These are phyloP conservation scores for Crithidia sp. DNA, from an alignment of 208 protist species.

Conservation along the genomic window DNA sequence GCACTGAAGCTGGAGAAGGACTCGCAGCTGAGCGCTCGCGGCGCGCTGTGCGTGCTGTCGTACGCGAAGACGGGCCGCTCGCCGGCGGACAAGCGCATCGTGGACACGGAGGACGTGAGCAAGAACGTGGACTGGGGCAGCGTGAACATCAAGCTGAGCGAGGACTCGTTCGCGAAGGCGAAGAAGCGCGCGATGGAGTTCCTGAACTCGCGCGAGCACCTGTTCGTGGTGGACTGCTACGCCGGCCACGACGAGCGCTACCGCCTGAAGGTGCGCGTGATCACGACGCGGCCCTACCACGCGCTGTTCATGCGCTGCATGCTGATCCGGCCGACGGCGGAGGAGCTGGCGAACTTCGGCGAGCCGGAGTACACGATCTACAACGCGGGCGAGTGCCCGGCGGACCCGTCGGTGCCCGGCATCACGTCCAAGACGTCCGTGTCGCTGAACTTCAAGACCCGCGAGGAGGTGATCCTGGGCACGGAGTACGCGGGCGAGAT, in stretches of 20 bases:
- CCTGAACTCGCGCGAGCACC: conserved; percentile 88
- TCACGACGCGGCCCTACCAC: conserved; percentile 94
- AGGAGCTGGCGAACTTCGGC: conserved; percentile 93
- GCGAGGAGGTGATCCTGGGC: conserved; percentile 95
- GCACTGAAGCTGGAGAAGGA: conserved; percentile 76
- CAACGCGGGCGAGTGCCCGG: conserved; percentile 93
- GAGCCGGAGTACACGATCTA: conserved; percentile 96
- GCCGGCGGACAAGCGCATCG: conserved; percentile 95
- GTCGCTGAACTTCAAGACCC: conserved; percentile 82
- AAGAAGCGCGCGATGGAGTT: conserved; percentile 92
- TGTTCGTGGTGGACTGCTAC: conserved; percentile 96
- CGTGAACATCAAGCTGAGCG: conserved; percentile 93
- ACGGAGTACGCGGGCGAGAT: conserved; percentile 98
- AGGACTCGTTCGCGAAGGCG: conserved; percentile 93
- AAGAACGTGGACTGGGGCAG: conserved; percentile 94
- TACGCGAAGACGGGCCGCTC: conserved; percentile 94
- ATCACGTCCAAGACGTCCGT: conserved; percentile 80
- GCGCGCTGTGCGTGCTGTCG: conserved; percentile 83
- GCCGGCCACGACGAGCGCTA: conserved; percentile 93
- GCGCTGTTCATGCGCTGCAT: conserved; percentile 98
- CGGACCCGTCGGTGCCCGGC: conserved; percentile 90
- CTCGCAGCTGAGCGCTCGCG: conserved; percentile 76
- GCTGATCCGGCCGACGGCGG: conserved; percentile 92
- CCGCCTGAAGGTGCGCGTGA: conserved; percentile 93
- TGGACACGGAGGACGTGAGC: conserved; percentile 70